Base-by-base conservation (phyloP, 345 rosid genomes). In the Cochlearia excelsa region DNA sequence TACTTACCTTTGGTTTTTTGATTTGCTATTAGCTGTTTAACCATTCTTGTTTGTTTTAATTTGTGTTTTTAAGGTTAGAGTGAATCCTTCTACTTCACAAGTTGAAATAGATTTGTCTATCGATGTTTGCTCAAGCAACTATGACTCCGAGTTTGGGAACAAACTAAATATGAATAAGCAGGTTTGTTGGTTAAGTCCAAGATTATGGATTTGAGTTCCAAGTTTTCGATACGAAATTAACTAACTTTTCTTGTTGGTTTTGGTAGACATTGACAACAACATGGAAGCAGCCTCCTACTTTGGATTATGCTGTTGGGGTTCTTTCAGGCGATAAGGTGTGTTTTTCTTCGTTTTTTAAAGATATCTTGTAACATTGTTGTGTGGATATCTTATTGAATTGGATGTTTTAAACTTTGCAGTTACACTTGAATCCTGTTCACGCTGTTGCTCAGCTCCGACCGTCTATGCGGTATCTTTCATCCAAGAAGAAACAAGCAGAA, bases 391-490 rank as follows among this genome's bases (percentile, higher is more conserved):
- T 68, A 5, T 61, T 39, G 31, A 59, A 46, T 33, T 51, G 42
- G 38, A 60, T 37, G 11, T 39, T 7, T 41, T 55, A 33, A 69
- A n/a, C n/a, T 67, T 69, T 84, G 88, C 90, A 92, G 98, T 72
- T 89, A 61, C 71, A 82, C 74, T 69, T 92, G 82, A 88, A 88
- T 74, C 98, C 95, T 59, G 69, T 89, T 66, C 79, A 86, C 73
- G 82, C 95, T 52, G 83, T 80, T 67, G 91, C 82, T 73, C 95
- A 92, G 77, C 89, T 92, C 54, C 86, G 94, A 46, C 95, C 97
- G 2, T 83, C 89, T 2, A 44, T 78, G 75, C 66, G 70, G 33
- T 77, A 78, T 71, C 65, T 80, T 26, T 48, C 81, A 9, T 61
- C 58, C 73, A 75, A 69, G 74, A 83, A 79, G 74, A 77, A 57